phyloP scores from a whole-genome alignment of 345 rosid species.

The Moricandia moricandioides region DNA sequence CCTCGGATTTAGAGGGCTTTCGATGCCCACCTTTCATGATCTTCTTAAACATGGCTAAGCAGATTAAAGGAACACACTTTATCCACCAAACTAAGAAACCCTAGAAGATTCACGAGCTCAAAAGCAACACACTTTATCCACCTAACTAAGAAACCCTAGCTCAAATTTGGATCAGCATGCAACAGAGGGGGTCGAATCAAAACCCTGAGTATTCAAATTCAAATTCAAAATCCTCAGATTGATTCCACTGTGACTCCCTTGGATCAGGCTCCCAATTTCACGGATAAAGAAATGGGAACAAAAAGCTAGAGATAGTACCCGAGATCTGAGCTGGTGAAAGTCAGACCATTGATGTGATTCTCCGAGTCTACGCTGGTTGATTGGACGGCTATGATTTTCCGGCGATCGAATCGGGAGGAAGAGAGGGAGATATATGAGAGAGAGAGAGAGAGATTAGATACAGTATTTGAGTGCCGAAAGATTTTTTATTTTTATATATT shows the following conservation, averaged over 20 bases:
- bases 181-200: constrained; percentile 9
- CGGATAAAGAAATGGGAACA: neutral
- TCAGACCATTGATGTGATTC: neutral
- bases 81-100: constrained; percentile 21
- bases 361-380: neutral
- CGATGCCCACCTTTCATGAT: constrained; percentile 78
- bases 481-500: neutral
- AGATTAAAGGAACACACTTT: constrained; percentile 9
- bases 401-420: neutral
- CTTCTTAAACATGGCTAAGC: constrained; percentile 72
- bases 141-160: constrained; percentile 32
- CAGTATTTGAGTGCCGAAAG: neutral
- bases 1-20: constrained; percentile 76
- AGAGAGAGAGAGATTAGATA: neutral
- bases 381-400: neutral
- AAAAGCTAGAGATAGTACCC: constrained; percentile 1
- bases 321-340: neutral
- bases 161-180: constrained; percentile 27
- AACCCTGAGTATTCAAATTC: constrained; percentile 13
- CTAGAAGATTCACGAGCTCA: constrained; percentile 22
- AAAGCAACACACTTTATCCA: neutral
- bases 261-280: constrained; percentile 17
- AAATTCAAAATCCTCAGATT: neutral
- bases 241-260: constrained; percentile 15
- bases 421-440: neutral